Conservation (phyloP, 2,329 filamentous ascomycete genomes). For the Cryphonectria naterciae region DNA sequence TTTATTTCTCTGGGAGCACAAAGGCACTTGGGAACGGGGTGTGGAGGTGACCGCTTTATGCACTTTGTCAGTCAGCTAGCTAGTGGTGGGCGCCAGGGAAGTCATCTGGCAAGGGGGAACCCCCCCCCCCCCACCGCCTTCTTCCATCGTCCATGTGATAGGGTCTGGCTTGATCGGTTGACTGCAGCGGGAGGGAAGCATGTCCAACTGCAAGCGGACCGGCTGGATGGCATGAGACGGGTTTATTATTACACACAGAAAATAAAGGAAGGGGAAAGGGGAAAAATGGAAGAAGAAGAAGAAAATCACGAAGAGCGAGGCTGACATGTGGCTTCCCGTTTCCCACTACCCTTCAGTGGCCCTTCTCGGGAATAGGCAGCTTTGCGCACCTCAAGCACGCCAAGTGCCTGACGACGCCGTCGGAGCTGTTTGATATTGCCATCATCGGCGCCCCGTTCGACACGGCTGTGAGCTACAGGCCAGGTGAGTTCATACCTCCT, state of each 20-base stretch:
- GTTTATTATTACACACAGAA: not conserved
- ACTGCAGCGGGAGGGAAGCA: not conserved
- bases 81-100: not conserved
- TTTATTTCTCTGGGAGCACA: not conserved
- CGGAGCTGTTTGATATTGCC: slow-evolving; percentile 69
- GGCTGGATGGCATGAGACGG: not conserved
- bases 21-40: not conserved
- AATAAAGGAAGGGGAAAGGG: too few species aligned
- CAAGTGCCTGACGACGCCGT: slow-evolving; percentile 70
- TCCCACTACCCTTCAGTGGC: slow-evolving; percentile 48
- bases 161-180: not conserved
- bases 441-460: slow-evolving; percentile 76
- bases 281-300: too few species aligned
- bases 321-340: slow-evolving; percentile 7
- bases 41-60: not conserved
- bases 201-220: not conserved
- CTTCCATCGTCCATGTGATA: slow-evolving; percentile 5
- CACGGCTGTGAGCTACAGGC: slow-evolving; percentile 72
- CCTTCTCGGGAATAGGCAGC: slow-evolving; percentile 74
- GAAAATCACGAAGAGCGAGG: not conserved
- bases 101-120: not conserved
- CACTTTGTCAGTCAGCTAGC: not conserved
- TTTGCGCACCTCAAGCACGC: slow-evolving; percentile 73
- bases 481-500: slow-evolving; percentile 50
- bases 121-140: too few species aligned